These are phyloP conservation scores for Funneliformis mosseae DNA, from an alignment of 192 early-diverging fungal genomes.

Conservation along the genomic window DNA sequence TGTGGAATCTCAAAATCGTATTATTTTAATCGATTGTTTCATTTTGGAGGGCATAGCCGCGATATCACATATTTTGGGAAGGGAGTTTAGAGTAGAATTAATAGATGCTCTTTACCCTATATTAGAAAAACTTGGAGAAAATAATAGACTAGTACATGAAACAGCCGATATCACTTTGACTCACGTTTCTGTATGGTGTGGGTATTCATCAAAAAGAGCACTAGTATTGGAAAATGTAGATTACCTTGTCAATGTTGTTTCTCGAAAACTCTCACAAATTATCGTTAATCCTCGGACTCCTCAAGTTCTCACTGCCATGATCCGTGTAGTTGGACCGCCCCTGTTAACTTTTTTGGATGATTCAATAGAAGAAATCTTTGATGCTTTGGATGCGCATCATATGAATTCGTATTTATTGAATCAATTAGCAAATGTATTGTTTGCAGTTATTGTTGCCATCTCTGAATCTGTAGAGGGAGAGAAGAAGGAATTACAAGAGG, in stretches of 20 bases:
- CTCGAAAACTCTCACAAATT: constrained; percentile 32
- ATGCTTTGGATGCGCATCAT: constrained; percentile 55
- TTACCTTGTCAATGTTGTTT: constrained; percentile 48
- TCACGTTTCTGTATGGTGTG: constrained; percentile 39
- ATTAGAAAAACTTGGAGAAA: constrained; percentile 39
- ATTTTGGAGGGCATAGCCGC: constrained; percentile 20
- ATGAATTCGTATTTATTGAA: constrained; percentile 47
- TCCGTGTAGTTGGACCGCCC: constrained; percentile 48
- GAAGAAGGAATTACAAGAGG: neutral
- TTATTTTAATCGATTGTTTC: constrained; percentile 22
- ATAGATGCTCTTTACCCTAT: constrained; percentile 46
- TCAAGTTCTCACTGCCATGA: constrained; percentile 51
- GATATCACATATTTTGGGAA: constrained; percentile 21
- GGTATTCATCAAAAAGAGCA: constrained; percentile 26
- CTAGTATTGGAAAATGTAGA: constrained; percentile 48
- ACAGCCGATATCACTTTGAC: constrained; percentile 43
- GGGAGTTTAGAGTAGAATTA: constrained; percentile 36
- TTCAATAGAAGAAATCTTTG: constrained; percentile 58
- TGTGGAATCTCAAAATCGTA: constrained; percentile 4
- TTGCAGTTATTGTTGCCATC: constrained; percentile 9
- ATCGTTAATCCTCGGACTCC: constrained; percentile 50
- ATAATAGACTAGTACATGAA: constrained; percentile 37
- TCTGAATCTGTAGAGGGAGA: constrained; percentile 27
- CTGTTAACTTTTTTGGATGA: constrained; percentile 54
- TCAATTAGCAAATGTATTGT: constrained; percentile 42